Evolutionary conservation across 108 stramenopile genomes (phyloP), one percentile per base, ranked within the genome.

Genomic region (Skeletonema marinoi): DNA sequence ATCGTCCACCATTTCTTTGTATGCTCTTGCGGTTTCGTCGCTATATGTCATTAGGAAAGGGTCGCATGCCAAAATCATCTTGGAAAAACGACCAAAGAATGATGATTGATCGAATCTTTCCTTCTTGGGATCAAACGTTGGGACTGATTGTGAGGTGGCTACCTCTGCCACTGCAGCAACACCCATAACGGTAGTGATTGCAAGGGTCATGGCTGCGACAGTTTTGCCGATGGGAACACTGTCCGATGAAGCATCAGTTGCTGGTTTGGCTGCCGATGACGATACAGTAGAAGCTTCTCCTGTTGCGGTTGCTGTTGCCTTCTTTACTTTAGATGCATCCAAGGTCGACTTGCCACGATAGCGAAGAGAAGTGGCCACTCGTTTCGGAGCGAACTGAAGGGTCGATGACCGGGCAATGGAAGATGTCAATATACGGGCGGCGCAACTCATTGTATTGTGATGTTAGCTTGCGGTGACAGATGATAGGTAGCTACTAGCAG

Each of bases 1-100:
- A 30, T 71, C 64, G 9, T 88, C 74, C 6, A 87, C 64, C 75
- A 93, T 35, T 6, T 44, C 61, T 67, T 84, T 77, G 46, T 77
- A 83, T 31, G 69, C 44, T 44, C 41, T 63, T 14, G 88, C 89
- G 38, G 89, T 84, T 2, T 71, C 79, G 36, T 77, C 71, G n/a
- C 81, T 77, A 51, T 91, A 86, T 4, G 85, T 30, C 32, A 93
- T 67, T 33, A 93, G 65, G 44, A 66, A 63, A 17, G 92, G 92
- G 84, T 93, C 92, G 44, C 92, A 93, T 2, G 88, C 89, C 68
- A 93, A 78, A 3, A 91, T 59, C 92, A 93, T 93, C 36, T 85
- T 79, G 19, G 73, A 78, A 32, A 89, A 88, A 31, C 92, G 84
- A 2, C 92, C 92, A 21, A 41, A 32, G 42, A 91, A 93, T 10